Percentiles rank a stretch among this genome's conserved stretches.
Evolutionary conservation across 2,329 filamentous ascomycete genomes (phyloP).

Genomic region (Aspergillus uvarum): DNA sequence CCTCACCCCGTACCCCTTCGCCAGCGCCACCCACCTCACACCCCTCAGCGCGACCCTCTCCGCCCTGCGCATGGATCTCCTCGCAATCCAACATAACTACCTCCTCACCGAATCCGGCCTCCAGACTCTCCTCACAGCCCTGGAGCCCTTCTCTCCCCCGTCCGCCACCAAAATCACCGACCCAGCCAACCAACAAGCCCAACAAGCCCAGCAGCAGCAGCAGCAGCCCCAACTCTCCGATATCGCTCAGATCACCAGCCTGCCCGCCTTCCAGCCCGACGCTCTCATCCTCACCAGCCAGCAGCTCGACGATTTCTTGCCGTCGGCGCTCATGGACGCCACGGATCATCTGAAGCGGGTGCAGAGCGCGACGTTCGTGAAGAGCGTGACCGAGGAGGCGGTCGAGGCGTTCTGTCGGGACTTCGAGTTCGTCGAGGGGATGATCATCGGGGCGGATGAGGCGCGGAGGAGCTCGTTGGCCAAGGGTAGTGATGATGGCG

Average conservation of each 20-base stretch:
- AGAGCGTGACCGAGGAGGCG: conserved; percentile 77
- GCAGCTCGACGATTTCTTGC: conserved; percentile 82
- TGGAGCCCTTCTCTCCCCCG: conserved; percentile 46
- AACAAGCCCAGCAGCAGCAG: conserved; percentile 30
- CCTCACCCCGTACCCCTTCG: conserved; percentile 57
- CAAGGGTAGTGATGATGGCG: conserved; percentile 28
- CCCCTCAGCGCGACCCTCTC: conserved; percentile 56
- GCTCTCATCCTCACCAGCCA: conserved; percentile 69
- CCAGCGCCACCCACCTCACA: conserved; percentile 57
- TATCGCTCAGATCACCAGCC: conserved; percentile 54
- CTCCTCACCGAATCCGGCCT: conserved; percentile 76
- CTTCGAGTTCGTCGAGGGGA: conserved; percentile 70
- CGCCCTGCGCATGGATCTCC: conserved; percentile 52
- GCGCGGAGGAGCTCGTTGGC: conserved; percentile 34
- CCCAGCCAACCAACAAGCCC: conserved; percentile 19
- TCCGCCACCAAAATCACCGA: conserved; percentile 8
- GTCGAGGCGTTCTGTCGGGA: conserved; percentile 80
- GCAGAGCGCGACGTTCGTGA: conserved; percentile 68
- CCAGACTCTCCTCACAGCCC: conserved; percentile 59
- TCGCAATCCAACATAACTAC: conserved; percentile 68
- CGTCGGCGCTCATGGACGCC: conserved; percentile 89
- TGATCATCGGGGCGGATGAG: conserved; percentile 61
- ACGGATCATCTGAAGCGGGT: conserved; percentile 75
- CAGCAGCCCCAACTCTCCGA: conserved; percentile 30
- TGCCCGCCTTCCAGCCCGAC: conserved; percentile 60